Evolutionary conservation across 208 protist species (phyloP), one percentile per base, ranked within the genome.

Genomic region (Lotmaria passim): DNA sequence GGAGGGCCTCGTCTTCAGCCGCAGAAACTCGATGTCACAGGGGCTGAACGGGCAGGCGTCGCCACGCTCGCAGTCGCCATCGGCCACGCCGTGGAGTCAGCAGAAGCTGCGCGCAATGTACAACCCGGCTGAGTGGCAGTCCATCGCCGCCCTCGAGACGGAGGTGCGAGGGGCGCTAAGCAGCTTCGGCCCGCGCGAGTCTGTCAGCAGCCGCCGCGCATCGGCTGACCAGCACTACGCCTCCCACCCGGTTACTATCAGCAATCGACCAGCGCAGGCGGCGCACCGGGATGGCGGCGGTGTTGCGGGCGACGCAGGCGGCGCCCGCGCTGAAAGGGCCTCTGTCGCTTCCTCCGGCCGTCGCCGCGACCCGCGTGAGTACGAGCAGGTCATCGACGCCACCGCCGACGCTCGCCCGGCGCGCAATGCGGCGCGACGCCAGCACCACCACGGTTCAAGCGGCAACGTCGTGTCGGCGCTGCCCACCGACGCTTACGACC

Each of bases 101-200:
- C 81, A 87, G 58, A 77, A 68, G 58, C 70, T 81, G 43, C 69
- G 70, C 28, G 52, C 63, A 7, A 83, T 90, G 71, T 90, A 90
- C 79, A 74, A 78, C 44, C 64, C 71, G 19, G 65, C 70, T 17
- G 85, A 90, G 75, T 77, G 82, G 78, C 74, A 85, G 62, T 73
- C 55, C 21, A 82, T 90, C 38, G 85, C 78, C 4, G 71, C 73
- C n/a, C 66, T 84, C 8, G 81, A 90, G 71, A 85, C 67, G 41
- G 78, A 90, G 70, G 85, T 90, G 26, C 85, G 85, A 23, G 70
- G 75, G 3, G 78, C 73, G 0, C 68, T 90, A 6, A 62, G 76
- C 63, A 43, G 56, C 17, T 67, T 76, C 69, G 71, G 69, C 33
- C 66, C 81, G 6, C 69, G 66, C 33, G 81, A 82, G 19, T 70